Evolutionary conservation across 2,329 filamentous ascomycete genomes (phyloP).

Genomic region (Fusarium pseudograminearum): DNA sequence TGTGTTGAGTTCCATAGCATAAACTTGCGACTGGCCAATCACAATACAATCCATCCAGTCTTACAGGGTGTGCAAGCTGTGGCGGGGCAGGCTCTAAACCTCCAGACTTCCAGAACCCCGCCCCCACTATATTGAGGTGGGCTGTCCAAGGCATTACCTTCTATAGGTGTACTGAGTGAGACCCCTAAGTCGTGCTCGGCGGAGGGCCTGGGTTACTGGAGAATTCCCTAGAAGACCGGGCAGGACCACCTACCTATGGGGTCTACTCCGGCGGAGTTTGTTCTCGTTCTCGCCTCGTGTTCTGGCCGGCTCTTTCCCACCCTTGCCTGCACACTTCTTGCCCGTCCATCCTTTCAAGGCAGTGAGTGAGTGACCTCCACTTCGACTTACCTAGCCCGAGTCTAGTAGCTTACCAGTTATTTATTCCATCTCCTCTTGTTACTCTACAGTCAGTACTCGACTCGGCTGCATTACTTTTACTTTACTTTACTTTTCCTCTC

Average conservation of each 20-base stretch:
- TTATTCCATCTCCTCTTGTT: conserved; percentile 28
- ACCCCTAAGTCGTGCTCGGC: conserved; percentile 5
- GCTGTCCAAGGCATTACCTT: conserved; percentile 5
- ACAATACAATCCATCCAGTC: background rate
- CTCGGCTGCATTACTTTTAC: conserved; percentile 1
- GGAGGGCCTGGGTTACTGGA: conserved; percentile 1
- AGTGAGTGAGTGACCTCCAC: conserved; percentile 30
- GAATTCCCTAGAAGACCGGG: background rate
- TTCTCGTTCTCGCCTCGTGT: conserved; percentile 3
- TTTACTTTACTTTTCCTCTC: conserved; percentile 2
- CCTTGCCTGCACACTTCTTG: conserved; percentile 14
- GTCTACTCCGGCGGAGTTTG: conserved; percentile 3
- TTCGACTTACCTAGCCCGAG: background rate
- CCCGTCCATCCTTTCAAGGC: conserved; percentile 2
- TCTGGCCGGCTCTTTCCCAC: conserved; percentile 11
- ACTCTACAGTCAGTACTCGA: conserved; percentile 1
- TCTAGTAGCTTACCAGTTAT: conserved; percentile 15
- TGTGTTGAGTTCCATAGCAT: background rate
- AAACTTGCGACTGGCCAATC: background rate
- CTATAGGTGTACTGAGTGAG: background rate
- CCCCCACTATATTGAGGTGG: conserved; percentile 32
- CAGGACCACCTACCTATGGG: background rate
- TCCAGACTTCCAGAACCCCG: conserved; percentile 22
- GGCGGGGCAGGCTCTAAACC: conserved; percentile 16
- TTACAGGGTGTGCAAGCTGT: conserved; percentile 8